Evolutionary conservation across 805 yeast species (phyloP), one percentile per base, ranked within the genome.

Genomic region (Sugiyamaella smithiae): DNA sequence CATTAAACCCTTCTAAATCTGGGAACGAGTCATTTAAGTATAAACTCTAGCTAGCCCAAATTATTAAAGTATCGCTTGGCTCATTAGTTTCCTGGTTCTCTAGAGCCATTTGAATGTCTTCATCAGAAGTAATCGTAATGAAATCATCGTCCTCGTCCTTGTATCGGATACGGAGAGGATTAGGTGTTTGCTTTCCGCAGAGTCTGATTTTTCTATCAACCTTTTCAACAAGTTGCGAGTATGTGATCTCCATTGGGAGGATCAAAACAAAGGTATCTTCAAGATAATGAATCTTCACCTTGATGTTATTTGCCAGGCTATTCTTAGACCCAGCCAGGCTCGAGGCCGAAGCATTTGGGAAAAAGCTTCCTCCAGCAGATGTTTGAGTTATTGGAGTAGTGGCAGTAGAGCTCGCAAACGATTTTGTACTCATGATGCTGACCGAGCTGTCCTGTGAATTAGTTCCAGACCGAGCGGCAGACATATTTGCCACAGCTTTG

Each of bases 131-230:
- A 67, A 91, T 80, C 42, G 85, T 81, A 37, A 93, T 95, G 63
- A 79, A 84, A 64, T 93, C 99, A 14, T 95, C 97, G 64, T 93
- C 99, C 67, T 93, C 99, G 66, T 93, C 99, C 63, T 81, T 81
- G 64, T 88, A 91, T 65, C 82, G 83, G 52, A 93, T 74, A 59
- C 84, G 77, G 33, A 77, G 67, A 19, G 67, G 72, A 46, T 42
- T 44, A 41, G 64, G 64, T n/a, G 60, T 53, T 49, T 70, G 67
- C 41, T 70, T 73, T 20, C 83, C 85, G 47, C 80, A 73, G 45
- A 77, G 75, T 40, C 73, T 70, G 41, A 82, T 63, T 60, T 82
- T 81, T 43, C 73, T 74, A 52, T 77, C 80, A 31, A 88, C 78
- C 51, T 80, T 79, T 38, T 71, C 76, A 40, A 77, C 68, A 49